These are phyloP conservation scores for Phytophthora pini DNA, from an alignment of 352 stramenopile species.

Conservation along the genomic window DNA sequence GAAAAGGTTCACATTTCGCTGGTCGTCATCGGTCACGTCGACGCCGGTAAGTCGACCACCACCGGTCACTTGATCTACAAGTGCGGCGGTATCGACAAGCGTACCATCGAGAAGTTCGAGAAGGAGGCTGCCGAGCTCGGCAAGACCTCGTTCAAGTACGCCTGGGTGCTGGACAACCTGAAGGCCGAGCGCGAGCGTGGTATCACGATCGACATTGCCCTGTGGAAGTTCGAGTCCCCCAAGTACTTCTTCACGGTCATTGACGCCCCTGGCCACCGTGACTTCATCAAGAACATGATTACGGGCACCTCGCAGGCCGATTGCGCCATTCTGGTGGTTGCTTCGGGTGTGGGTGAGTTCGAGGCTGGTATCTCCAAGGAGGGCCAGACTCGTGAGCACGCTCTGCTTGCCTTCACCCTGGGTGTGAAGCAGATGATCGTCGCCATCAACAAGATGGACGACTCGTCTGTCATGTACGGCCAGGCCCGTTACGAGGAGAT, in stretches of 20 bases:
- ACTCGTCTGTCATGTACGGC: slow-evolving; percentile 93
- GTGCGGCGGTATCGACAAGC: slow-evolving; percentile 98
- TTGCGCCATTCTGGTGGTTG: slow-evolving; percentile 96
- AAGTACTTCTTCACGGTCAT: slow-evolving; percentile 99
- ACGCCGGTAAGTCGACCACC: slow-evolving; percentile 99
- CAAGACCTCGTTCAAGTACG: slow-evolving; percentile 99
- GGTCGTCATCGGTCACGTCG: slow-evolving; percentile 96
- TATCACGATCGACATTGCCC: slow-evolving; percentile 98
- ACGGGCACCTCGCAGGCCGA: slow-evolving; percentile 98
- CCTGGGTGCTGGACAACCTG: slow-evolving; percentile 98
- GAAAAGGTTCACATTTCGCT: slow-evolving; percentile 92
- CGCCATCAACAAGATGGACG: slow-evolving; percentile 99
- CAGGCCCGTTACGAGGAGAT: slow-evolving; percentile 96
- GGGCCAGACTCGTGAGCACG: slow-evolving; percentile 96
- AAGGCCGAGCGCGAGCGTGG: slow-evolving; percentile 98
- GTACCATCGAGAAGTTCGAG: slow-evolving; percentile 98
- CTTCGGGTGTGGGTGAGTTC: slow-evolving; percentile 93
- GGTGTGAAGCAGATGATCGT: slow-evolving; percentile 99
- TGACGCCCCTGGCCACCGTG: slow-evolving; percentile 97
- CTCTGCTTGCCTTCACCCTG: slow-evolving; percentile 96
- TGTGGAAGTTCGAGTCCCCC: slow-evolving; percentile 98
- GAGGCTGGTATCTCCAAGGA: slow-evolving; percentile 96
- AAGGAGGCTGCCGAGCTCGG: slow-evolving; percentile 97
- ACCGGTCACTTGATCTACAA: slow-evolving; percentile 99
- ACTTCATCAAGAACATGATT: slow-evolving; percentile 99